These are phyloP conservation scores for Rhytidhysteron rufulum DNA, from an alignment of 2,329 filamentous ascomycete species.

Conservation along the genomic window DNA sequence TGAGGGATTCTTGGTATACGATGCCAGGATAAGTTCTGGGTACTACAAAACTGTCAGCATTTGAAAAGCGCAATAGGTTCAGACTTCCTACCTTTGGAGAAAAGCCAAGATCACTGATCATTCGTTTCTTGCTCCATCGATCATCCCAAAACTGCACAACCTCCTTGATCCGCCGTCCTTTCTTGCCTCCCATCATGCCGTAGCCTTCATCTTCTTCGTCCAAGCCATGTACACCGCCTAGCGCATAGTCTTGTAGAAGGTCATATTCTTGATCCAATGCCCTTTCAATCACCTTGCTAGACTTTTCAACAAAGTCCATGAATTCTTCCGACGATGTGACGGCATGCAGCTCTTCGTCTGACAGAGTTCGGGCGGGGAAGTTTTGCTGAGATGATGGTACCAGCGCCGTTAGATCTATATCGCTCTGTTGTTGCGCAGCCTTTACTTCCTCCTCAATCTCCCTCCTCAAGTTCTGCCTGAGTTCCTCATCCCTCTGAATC, in stretches of 20 bases:
- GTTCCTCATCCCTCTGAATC: conserved; percentile 80
- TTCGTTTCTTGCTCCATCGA: conserved; percentile 93
- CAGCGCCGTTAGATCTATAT: conserved; percentile 30
- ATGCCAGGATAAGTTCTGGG: conserved; percentile 84
- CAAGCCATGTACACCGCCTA: conserved; percentile 68
- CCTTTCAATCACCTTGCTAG: conserved; percentile 94
- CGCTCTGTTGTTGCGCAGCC: conserved; percentile 55
- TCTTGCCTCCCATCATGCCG: conserved; percentile 66
- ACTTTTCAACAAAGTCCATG: conserved; percentile 89
- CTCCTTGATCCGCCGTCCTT: conserved; percentile 75
- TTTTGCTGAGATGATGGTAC: conserved; percentile 48
- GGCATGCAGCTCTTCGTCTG: conserved; percentile 79
- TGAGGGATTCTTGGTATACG: conserved; percentile 95
- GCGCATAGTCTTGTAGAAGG: conserved; percentile 88
- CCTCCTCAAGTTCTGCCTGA: conserved; percentile 75
- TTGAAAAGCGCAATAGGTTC: not conserved
- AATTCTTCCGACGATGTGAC: conserved; percentile 93
- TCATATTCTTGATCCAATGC: conserved; percentile 95
- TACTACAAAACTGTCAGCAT: conserved; percentile 51
- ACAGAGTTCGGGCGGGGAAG: conserved; percentile 77
- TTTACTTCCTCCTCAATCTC: conserved; percentile 93
- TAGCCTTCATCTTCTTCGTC: conserved; percentile 77
- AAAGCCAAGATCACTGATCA: conserved; percentile 94
- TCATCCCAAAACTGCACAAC: conserved; percentile 92
- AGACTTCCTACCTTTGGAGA: conserved; percentile 66